These are phyloP conservation scores for Mucor piriformis DNA, from an alignment of 371 early-diverging fungal species.

Conservation along the genomic window DNA sequence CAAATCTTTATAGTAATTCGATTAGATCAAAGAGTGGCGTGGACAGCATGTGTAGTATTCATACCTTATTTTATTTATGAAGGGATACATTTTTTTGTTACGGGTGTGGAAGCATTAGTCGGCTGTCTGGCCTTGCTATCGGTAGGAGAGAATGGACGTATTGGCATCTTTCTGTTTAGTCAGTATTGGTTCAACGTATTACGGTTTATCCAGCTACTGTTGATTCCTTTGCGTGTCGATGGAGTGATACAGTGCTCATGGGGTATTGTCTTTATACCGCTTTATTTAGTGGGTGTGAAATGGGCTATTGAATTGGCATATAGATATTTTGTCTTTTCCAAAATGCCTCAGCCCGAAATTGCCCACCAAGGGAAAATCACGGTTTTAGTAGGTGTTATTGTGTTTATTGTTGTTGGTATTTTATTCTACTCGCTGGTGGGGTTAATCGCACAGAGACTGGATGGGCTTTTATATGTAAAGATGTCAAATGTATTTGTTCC, in stretches of 20 bases:
- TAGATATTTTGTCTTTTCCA: slow-evolving; percentile 51
- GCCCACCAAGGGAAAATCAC: slow-evolving; percentile 59
- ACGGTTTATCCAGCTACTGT: slow-evolving; percentile 57
- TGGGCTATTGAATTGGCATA: slow-evolving; percentile 54
- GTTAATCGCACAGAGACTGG: slow-evolving; percentile 68
- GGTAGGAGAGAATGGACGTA: slow-evolving; percentile 1
- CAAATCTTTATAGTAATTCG: slow-evolving; percentile 60
- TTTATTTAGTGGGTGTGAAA: slow-evolving; percentile 69
- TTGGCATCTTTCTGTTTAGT: slow-evolving; percentile 34
- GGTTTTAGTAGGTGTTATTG: slow-evolving; percentile 50
- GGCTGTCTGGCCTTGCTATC: slow-evolving; percentile 18
- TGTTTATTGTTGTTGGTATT: slow-evolving; percentile 54
- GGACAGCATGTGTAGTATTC: slow-evolving; percentile 66
- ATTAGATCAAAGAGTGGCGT: slow-evolving; percentile 46
- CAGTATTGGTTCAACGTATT: slow-evolving; percentile 62
- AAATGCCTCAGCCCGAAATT: slow-evolving; percentile 51
- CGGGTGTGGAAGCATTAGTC: slow-evolving; percentile 26
- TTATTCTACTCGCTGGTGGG: slow-evolving; percentile 76
- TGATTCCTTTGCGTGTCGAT: slow-evolving; percentile 69
- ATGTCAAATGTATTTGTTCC: slow-evolving; percentile 77
- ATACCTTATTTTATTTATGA: slow-evolving; percentile 76
- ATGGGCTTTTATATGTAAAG: slow-evolving; percentile 49
- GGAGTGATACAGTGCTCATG: slow-evolving; percentile 61
- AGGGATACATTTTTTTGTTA: slow-evolving; percentile 47
- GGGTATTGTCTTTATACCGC: slow-evolving; percentile 81